Percentiles rank a stretch among this genome's conserved stretches.
Evolutionary conservation across 495 filamentous ascomycete genomes (phyloP).

Genomic region (Melanomma pulvis-pyrius): DNA sequence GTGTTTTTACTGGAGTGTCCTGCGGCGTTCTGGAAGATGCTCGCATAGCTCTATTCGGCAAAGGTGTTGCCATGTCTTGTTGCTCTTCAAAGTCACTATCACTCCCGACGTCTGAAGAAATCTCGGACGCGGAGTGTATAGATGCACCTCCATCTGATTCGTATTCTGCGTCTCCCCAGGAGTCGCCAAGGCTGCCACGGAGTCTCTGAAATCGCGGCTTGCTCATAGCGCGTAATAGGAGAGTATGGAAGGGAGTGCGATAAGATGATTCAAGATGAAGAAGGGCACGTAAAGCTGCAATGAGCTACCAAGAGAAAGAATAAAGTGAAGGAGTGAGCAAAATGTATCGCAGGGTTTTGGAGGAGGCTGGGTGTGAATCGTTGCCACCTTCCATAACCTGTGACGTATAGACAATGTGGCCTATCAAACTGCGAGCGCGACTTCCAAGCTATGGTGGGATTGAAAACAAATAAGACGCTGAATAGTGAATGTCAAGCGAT

Average conservation of each 20-base stretch:
- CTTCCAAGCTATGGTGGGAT: neutral
- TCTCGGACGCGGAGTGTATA: conserved; percentile 23
- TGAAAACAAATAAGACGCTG: neutral
- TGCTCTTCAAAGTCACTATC: conserved; percentile 25
- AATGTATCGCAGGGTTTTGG: neutral
- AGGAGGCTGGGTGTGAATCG: conserved; percentile 21
- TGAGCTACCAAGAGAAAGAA: neutral
- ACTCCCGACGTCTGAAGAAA: conserved; percentile 11
- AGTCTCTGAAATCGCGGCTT: conserved; percentile 17
- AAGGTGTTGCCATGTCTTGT: conserved; percentile 19
- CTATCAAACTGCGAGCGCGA: conserved; percentile 14
- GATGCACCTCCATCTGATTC: conserved; percentile 28
- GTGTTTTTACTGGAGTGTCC: conserved; percentile 18
- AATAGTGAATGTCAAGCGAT: neutral
- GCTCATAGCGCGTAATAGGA: conserved; percentile 15
- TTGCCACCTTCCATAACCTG: conserved; percentile 12
- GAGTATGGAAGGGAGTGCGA: neutral
- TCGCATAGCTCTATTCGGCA: conserved; percentile 1
- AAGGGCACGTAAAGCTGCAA: neutral
- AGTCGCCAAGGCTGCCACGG: conserved; percentile 37
- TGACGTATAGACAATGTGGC: neutral
- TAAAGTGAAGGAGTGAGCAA: neutral
- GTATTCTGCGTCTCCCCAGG: conserved; percentile 44
- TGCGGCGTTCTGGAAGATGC: conserved; percentile 17
- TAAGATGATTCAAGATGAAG: neutral